Base-by-base conservation (phyloP, 1,284 basidiomycete genomes). In the Pholiota adiposa region DNA sequence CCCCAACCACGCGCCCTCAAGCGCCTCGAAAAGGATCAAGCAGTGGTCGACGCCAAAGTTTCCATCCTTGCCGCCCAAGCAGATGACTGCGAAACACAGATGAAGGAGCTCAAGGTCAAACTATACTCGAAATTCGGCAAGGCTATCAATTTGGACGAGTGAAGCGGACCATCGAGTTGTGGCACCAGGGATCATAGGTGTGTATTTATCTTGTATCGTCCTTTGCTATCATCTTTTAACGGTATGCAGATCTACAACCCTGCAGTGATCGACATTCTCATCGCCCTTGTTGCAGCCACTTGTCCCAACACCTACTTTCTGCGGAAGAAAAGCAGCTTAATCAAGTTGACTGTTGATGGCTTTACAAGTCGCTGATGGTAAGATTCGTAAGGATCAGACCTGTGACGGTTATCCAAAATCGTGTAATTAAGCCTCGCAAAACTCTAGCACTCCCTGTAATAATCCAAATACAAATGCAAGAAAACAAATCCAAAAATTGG, bases 81-180 rank as follows among this genome's bases (percentile, higher is more conserved):
- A 21, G 86, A 89, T 40, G 84, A 89, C 36, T 95, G 92, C 71
- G 90, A 95, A 68, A 83, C 78, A 40, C 84, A 89, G 65, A 98
- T 98, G 97, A 92, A 93, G 69, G 84, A 87, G 62, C 84, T 98
- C 54, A 98, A 99, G 74, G 87, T 94, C 27, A 73, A 83, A 3
- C 74, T 98, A 68, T 97, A 97, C 71, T 93, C 92, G 40, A 96
- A 96, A 76, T 97, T 98, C 71, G 96, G 96, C 31, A 88, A 84
- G 55, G 92, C 95, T 57, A 98, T 98, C 77, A 98, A 96, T 73
- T 83, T 96, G 56, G 94, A 96, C 72, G 89, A 89, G 69, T 88
- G 67, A 65, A 46, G 25, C 18, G 44, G 44, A n/a, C 3, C 11
- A 46, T 46, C 3, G 23, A 16, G 16, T 27, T 46, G 14, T 2